Base-by-base conservation (phyloP, 1,284 basidiomycete genomes). In the Malassezia restricta region DNA sequence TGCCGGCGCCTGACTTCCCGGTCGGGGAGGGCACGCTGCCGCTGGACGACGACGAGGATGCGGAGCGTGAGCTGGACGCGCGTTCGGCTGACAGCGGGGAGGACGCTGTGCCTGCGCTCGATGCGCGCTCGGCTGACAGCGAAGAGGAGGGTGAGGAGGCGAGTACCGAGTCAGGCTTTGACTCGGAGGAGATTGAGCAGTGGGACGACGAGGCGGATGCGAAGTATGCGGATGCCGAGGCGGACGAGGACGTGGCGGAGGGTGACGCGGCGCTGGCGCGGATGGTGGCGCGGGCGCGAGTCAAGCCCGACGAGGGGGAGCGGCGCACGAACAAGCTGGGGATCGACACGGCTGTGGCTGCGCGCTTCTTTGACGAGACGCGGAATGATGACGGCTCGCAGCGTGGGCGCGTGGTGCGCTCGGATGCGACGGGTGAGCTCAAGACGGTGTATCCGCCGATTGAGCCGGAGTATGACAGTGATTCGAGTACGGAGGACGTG, bases 381-480 rank as follows among this genome's bases (percentile, higher is more conserved):
- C 75, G 63, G 48, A 66, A 69, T 43, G 54, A 58, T 3, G 74
- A 75, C 49, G 76, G 73, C 47, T 75, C 69, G 46, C 62, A 64
- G 31, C 59, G 66, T 42, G 70, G 68, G 29, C 54, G 58, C 20
- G 59, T 65, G 41, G 71, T 87, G 49, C 79, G 82, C 50, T 88
- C 86, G 49, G 77, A 82, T 52, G 83, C 96, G 53, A 91, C 90
- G 46, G 89, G 90, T 12, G 81, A 86, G 63, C 84, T 82, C 57
- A 91, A 86, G 79, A 81, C 82, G 55, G 84, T 94, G 53, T 98
- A 76, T 63, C 87, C 89, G 40, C 85, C 88, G 63, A 92, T 95
- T 72, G 89, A 95, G 68, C 86, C 92, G 14, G 86, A 87, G 48
- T 98, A 98, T 74, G 91, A 94, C 67, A 90, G 86, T 45, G 92